Percentiles rank a stretch among this genome's conserved stretches.
phyloP scores from a whole-genome alignment of 75 land plant genomes.

The Adiantum capillusveneris region DNA sequence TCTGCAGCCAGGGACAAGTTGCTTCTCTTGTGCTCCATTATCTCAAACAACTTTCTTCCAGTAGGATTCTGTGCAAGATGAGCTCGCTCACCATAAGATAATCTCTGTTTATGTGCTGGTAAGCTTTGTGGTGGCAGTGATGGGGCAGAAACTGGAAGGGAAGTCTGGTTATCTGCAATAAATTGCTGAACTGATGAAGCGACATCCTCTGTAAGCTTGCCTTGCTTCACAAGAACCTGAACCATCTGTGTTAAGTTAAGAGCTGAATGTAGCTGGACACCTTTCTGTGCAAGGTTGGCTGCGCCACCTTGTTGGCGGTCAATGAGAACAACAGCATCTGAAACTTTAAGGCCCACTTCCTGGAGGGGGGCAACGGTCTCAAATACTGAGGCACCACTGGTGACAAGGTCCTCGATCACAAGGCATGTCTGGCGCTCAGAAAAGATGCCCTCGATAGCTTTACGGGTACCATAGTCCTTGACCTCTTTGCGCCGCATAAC shows the following conservation, averaged over 20 bases:
- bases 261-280: constrained; percentile 62
- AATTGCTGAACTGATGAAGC: constrained; percentile 55
- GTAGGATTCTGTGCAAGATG: constrained; percentile 55
- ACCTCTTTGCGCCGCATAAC: constrained; percentile 96
- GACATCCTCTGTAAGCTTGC: constrained; percentile 55
- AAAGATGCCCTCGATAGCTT: constrained; percentile 76
- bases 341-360: constrained; percentile 30
- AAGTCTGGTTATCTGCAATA: constrained; percentile 62
- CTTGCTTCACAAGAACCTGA: constrained; percentile 48
- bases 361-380: constrained; percentile 76
- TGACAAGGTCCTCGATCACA: constrained; percentile 85
- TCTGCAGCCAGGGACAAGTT: constrained; percentile 94
- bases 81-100: constrained; percentile 62
- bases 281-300: constrained; percentile 61
- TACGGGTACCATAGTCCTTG: constrained; percentile 83
- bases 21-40: constrained; percentile 77
- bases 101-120: constrained; percentile 15
- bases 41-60: constrained; percentile 71
- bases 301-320: constrained; percentile 84
- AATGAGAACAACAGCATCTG: constrained; percentile 77
- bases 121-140: neutral
- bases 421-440: constrained; percentile 41
- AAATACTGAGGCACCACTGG: constrained; percentile 86
- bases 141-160: constrained; percentile 22
- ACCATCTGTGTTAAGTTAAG: constrained; percentile 61